Evolutionary conservation across 805 yeast genomes (phyloP), one percentile per base, ranked within the genome.

Genomic region (Blastobotrys americana): DNA sequence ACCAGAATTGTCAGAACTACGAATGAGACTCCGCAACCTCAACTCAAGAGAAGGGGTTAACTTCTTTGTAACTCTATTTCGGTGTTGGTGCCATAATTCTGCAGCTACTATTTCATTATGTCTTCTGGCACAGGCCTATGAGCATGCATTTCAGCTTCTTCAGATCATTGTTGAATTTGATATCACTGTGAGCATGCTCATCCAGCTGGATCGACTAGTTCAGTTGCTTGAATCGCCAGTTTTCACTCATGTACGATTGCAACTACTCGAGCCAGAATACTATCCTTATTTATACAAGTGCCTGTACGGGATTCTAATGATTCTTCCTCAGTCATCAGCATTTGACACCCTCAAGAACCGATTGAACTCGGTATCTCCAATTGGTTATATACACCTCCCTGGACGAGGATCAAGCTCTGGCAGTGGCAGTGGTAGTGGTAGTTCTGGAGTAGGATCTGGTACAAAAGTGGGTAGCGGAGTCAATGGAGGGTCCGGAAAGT

Each of bases 181-280:
- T 53, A 77, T 87, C 10, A 78, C 84, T 0, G 80, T 88, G 34
- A 82, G 79, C 48, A 73, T 86, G 33, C 71, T 93, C 42, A 80
- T 93, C 0, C 97, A 93, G 57, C 70, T 93, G 41, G 98, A 93
- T 65, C 76, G 88, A 22, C 68, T 93, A 34, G 94, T 93, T 5
- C 97, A 93, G 61, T 66, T 90, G 22, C 68, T 93, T 13, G 98
- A 93, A 63, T 82, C 95, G 2, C 97, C 97, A 1, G 89, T 88
- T 1, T 89, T 93, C 62, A 82, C 95, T 5, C 80, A 84, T 55
- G 71, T 89, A 51, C 74, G 98, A 47, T 68, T 93, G 44, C 96
- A 90, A 63, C 68, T 93, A n/a, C 67, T 93, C 39, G 95, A 86
- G 57, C 96, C 96, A 1, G 85, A 81, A 39, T 77, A 74, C 50